Conservation (phyloP, 2,329 filamentous ascomycete genomes). For the Phaeosphaeria sp. region DNA sequence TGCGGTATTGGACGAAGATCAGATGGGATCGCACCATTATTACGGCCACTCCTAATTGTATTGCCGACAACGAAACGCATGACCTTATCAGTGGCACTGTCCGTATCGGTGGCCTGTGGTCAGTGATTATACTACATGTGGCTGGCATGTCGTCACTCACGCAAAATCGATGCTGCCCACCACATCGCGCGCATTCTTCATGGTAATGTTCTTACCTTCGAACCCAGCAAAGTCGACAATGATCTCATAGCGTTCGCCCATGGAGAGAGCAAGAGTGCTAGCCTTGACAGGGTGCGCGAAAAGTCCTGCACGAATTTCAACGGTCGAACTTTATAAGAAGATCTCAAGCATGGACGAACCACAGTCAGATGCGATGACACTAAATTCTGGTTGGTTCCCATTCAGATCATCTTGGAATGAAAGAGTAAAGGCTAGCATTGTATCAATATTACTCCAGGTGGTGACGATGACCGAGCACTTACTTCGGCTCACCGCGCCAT, state of each 20-base stretch:
- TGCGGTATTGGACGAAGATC: conserved; percentile 34
- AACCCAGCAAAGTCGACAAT: conserved; percentile 62
- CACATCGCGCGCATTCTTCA: conserved; percentile 52
- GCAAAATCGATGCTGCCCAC: conserved; percentile 58
- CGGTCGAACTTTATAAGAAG: not conserved
- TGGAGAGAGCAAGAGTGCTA: conserved; percentile 55
- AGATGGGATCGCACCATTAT: conserved; percentile 37
- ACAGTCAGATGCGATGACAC: conserved; percentile 62
- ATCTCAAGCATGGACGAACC: conserved; percentile 32
- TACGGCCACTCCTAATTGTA: conserved; percentile 22
- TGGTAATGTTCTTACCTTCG: conserved; percentile 57
- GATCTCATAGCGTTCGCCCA: conserved; percentile 66
- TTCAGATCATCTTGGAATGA: conserved; percentile 50
- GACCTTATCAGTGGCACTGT: conserved; percentile 47
- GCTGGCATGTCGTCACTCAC: not conserved
- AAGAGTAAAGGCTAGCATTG: conserved; percentile 53
- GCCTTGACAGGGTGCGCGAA: conserved; percentile 54
- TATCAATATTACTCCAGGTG: not conserved
- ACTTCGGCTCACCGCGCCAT: conserved; percentile 46
- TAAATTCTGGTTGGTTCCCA: conserved; percentile 52
- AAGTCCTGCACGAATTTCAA: conserved; percentile 45
- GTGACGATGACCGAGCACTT: not conserved
- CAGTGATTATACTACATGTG: not conserved
- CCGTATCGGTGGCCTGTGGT: not conserved
- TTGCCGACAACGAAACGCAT: conserved; percentile 55